These are phyloP conservation scores for Phytopythium vexans DNA, from an alignment of 352 stramenopile species.

Conservation along the genomic window DNA sequence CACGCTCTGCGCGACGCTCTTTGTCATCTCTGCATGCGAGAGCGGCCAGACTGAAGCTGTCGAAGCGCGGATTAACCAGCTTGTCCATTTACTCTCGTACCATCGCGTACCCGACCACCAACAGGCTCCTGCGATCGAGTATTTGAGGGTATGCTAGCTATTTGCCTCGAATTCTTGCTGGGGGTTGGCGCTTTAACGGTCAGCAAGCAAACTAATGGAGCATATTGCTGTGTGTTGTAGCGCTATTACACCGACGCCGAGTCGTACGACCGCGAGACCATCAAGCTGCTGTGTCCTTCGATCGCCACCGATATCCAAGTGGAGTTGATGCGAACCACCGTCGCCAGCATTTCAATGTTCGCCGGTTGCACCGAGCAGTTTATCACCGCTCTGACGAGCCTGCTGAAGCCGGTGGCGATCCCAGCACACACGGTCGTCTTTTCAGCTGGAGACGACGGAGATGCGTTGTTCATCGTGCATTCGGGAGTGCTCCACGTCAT, in stretches of 20 bases:
- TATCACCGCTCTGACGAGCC: conserved; percentile 53
- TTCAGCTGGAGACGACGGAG: conserved; percentile 43
- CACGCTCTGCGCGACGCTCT: conserved; percentile 66
- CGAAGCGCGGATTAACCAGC: conserved; percentile 67
- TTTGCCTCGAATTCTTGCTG: neutral
- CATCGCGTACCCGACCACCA: conserved; percentile 55
- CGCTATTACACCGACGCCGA: conserved; percentile 65
- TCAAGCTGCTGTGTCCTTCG: conserved; percentile 64
- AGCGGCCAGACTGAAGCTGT: conserved; percentile 54
- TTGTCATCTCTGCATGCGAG: conserved; percentile 79
- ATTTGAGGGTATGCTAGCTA: conserved; percentile 33
- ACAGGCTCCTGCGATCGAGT: conserved; percentile 62
- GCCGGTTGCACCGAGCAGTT: conserved; percentile 53
- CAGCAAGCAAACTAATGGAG: neutral
- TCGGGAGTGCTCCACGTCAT: conserved; percentile 64
- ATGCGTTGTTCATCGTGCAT: conserved; percentile 79
- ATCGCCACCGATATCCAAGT: conserved; percentile 79
- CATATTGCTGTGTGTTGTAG: conserved; percentile 17
- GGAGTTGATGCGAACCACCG: conserved; percentile 48
- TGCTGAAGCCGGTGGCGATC: conserved; percentile 59
- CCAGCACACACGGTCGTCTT: conserved; percentile 61
- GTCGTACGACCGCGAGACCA: conserved; percentile 66
- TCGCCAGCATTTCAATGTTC: conserved; percentile 57
- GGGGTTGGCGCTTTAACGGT: neutral
- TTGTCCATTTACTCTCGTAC: conserved; percentile 68